Conservation (phyloP, 495 filamentous ascomycete species). For the Aspergillus bridgeri region DNA sequence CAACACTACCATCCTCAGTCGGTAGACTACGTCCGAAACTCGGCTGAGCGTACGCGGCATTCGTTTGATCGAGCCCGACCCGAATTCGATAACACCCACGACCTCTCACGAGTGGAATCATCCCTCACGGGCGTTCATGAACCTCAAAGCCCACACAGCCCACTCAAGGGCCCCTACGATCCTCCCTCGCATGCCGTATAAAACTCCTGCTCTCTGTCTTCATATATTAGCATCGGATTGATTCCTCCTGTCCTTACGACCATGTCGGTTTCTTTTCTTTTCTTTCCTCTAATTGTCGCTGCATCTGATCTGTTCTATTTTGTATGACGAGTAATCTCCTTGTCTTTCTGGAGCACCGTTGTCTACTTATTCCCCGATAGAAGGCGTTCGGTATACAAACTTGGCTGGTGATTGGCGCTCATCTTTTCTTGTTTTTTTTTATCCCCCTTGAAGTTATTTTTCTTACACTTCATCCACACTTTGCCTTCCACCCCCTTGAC, state of each 20-base stretch:
- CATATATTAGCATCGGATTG: constrained; percentile 26
- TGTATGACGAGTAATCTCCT: constrained; percentile 38
- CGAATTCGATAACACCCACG: constrained; percentile 80
- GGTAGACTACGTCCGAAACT: constrained; percentile 68
- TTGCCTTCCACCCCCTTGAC: constrained; percentile 11
- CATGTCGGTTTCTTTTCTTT: constrained; percentile 24
- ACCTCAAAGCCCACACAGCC: constrained; percentile 29
- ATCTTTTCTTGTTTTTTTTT: constrained; percentile 14
- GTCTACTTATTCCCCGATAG: constrained; percentile 43
- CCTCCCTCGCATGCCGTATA: constrained; percentile 34
- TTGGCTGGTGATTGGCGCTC: constrained; percentile 34
- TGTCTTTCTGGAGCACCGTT: constrained; percentile 19
- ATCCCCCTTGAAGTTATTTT: not conserved
- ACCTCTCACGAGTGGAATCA: constrained; percentile 87
- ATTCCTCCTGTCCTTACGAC: not conserved
- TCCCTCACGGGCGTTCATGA: constrained; percentile 47
- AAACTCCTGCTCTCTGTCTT: constrained; percentile 22
- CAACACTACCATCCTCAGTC: constrained; percentile 46
- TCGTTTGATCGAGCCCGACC: constrained; percentile 51
- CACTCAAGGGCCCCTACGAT: constrained; percentile 37
- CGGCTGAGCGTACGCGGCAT: constrained; percentile 69
- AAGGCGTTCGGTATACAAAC: constrained; percentile 45
- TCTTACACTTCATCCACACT: constrained; percentile 3
- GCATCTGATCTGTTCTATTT: constrained; percentile 27
- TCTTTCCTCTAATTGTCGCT: constrained; percentile 20